Evolutionary conservation across 2,329 filamentous ascomycete genomes (phyloP).

Genomic region (Acrocalymma vagum): DNA sequence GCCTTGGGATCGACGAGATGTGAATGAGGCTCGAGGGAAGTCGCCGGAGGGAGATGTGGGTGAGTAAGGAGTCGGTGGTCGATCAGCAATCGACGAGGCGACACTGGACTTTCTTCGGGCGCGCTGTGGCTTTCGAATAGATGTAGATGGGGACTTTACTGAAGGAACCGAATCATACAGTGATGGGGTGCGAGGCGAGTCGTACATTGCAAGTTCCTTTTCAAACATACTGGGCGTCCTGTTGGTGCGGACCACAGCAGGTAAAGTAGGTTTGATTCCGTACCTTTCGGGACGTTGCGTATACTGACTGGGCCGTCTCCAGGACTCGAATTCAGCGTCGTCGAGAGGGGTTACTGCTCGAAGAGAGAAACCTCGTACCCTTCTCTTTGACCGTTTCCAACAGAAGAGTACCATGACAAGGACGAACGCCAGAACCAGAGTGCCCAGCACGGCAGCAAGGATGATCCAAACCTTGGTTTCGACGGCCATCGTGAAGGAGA

Average conservation of each 20-base stretch:
- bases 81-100: slow-evolving; percentile 41
- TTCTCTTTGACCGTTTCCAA: slow-evolving; percentile 43
- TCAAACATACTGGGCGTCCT: slow-evolving; percentile 41
- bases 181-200: slow-evolving; percentile 37
- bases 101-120: slow-evolving; percentile 46
- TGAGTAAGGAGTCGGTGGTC: slow-evolving; percentile 50
- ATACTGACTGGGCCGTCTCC: slow-evolving; percentile 49
- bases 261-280: slow-evolving; percentile 36
- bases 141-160: slow-evolving; percentile 33
- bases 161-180: slow-evolving; percentile 25
- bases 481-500: slow-evolving; percentile 41
- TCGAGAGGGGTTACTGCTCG: slow-evolving; percentile 49
- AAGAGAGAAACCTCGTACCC: slow-evolving; percentile 43
- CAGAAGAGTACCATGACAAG: slow-evolving; percentile 39
- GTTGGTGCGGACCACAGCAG: slow-evolving; percentile 34
- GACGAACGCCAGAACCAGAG: slow-evolving; percentile 37
- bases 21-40: slow-evolving; percentile 33
- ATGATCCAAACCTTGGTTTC: slow-evolving; percentile 47
- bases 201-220: slow-evolving; percentile 41
- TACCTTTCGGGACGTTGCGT: slow-evolving; percentile 46
- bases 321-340: slow-evolving; percentile 52
- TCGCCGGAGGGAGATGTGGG: slow-evolving; percentile 41
- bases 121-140: slow-evolving; percentile 41
- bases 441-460: slow-evolving; percentile 43
- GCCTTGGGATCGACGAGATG: slow-evolving; percentile 36